phyloP scores from a whole-genome alignment of 768 basidiomycete species.

The Boletus barrowsii region DNA sequence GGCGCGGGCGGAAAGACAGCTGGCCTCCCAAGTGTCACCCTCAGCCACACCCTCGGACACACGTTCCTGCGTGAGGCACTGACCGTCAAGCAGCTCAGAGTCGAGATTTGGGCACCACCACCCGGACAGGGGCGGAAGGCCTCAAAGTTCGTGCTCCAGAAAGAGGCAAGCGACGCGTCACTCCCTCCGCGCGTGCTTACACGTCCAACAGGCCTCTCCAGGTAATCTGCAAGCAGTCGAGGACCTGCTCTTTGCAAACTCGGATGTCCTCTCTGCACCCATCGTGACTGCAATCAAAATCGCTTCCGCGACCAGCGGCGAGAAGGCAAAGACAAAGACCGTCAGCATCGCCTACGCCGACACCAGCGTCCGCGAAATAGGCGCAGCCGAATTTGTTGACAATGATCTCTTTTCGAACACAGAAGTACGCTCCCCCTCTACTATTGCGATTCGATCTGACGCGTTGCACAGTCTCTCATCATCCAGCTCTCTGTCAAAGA shows the following conservation, averaged over 20 bases:
- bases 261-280: slow-evolving; percentile 78
- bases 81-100: slow-evolving; percentile 82
- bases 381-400: slow-evolving; percentile 89
- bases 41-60: slow-evolving; percentile 76
- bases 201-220: slow-evolving; percentile 58
- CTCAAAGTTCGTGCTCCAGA: slow-evolving; percentile 72
- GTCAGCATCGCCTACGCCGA: slow-evolving; percentile 93
- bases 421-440: slow-evolving; percentile 54
- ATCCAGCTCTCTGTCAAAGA: slow-evolving; percentile 99
- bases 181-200: neutral
- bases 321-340: slow-evolving; percentile 61
- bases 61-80: slow-evolving; percentile 84
- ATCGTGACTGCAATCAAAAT: slow-evolving; percentile 89
- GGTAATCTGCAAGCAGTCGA: slow-evolving; percentile 73
- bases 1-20: slow-evolving; percentile 58
- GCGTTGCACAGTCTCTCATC: slow-evolving; percentile 66
- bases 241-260: slow-evolving; percentile 79
- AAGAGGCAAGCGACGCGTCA: slow-evolving; percentile 53
- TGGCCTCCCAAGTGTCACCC: slow-evolving; percentile 72
- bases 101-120: slow-evolving; percentile 88
- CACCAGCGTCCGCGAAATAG: slow-evolving; percentile 78
- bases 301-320: slow-evolving; percentile 47
- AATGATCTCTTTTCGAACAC: slow-evolving; percentile 95
- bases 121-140: slow-evolving; percentile 72
- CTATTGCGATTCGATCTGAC: neutral